These are phyloP conservation scores for Trichoderma atrobrunneum DNA, from an alignment of 2,329 filamentous ascomycete species.

Conservation along the genomic window DNA sequence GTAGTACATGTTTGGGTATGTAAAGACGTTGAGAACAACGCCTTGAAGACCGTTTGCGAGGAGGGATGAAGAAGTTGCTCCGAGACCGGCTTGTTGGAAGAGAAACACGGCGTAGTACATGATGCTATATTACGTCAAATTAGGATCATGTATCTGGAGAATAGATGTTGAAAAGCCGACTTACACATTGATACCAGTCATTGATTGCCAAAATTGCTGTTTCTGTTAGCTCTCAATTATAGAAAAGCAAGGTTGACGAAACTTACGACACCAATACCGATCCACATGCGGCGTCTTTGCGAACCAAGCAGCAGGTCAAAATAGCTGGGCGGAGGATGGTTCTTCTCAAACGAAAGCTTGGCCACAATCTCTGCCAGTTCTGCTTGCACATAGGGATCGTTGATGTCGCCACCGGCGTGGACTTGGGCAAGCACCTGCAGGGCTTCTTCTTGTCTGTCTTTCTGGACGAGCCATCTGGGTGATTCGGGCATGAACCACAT, in stretches of 20 bases:
- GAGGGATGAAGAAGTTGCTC: conserved; percentile 18
- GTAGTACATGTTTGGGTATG: conserved; percentile 21
- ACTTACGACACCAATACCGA: conserved; percentile 20
- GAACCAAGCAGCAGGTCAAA: conserved; percentile 18
- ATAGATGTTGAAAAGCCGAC: background rate
- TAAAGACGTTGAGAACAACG: conserved; percentile 21
- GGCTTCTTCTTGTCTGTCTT: conserved; percentile 15
- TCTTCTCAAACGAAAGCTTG: conserved; percentile 18
- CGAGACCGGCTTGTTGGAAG: conserved; percentile 20
- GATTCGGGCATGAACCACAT: conserved; percentile 20
- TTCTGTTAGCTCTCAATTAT: too few species aligned
- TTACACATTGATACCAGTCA: conserved; percentile 21
- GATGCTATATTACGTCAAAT: conserved; percentile 7
- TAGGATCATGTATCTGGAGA: background rate
- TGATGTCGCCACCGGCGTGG: conserved; percentile 2
- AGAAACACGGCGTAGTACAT: conserved; percentile 21
- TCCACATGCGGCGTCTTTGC: conserved; percentile 19
- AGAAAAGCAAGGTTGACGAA: too few species aligned
- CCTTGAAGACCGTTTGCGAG: conserved; percentile 20
- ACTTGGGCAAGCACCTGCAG: conserved; percentile 5
- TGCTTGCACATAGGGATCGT: conserved; percentile 11
- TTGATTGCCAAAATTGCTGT: conserved; percentile 22
- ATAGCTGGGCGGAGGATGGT: conserved; percentile 15
- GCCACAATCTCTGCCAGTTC: conserved; percentile 17
- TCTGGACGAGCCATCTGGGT: conserved; percentile 13